Conservation (phyloP, 1,284 basidiomycete species). For the Sanghuangporus weigelae region DNA sequence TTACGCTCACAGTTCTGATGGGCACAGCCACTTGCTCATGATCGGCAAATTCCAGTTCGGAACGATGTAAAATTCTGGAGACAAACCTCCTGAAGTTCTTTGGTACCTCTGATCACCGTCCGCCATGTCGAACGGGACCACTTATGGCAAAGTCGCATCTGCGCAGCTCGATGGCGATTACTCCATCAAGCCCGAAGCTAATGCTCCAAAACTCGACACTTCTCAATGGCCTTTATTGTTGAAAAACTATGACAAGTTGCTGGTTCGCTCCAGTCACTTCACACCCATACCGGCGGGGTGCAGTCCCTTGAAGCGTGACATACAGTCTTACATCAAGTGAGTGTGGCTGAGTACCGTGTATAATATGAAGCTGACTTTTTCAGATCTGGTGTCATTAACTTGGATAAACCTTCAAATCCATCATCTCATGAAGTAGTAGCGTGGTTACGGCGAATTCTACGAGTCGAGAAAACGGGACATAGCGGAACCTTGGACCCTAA, state of each 20-base stretch:
- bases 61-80: background rate
- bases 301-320: constrained; percentile 92
- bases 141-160: constrained; percentile 62
- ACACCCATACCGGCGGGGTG: constrained; percentile 93
- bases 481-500: constrained; percentile 98
- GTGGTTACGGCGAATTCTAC: constrained; percentile 93
- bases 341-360: constrained; percentile 18
- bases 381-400: constrained; percentile 96
- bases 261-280: constrained; percentile 94
- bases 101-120: background rate
- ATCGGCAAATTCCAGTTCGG: background rate
- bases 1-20: background rate
- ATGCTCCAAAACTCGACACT: constrained; percentile 81
- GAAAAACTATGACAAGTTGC: constrained; percentile 98
- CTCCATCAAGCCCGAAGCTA: constrained; percentile 75
- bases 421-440: constrained; percentile 99
- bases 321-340: constrained; percentile 86
- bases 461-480: constrained; percentile 98
- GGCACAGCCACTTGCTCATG: background rate
- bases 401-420: constrained; percentile 99
- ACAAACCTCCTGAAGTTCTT: background rate
- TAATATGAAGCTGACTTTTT: background rate
- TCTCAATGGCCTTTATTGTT: constrained; percentile 97
- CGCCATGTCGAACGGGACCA: constrained; percentile 33
- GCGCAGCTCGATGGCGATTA: constrained; percentile 76